Percentiles rank a stretch among this genome's conserved stretches.
Evolutionary conservation across 2,329 filamentous ascomycete genomes (phyloP).

Genomic region (Zarea fungicola): DNA sequence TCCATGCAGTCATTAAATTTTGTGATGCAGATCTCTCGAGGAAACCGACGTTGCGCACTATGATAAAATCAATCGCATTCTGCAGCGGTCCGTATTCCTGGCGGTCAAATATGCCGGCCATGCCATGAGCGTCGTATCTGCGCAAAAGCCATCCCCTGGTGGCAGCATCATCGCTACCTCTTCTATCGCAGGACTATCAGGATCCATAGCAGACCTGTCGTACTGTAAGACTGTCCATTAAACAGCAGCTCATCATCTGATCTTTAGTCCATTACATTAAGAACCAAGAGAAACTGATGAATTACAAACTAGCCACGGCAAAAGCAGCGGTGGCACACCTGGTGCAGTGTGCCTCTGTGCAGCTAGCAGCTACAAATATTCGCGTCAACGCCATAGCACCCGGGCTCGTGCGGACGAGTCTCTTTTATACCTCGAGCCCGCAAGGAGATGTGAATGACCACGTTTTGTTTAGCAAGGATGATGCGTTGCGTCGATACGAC

Average conservation of each 20-base stretch:
- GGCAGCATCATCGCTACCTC: conserved; percentile 17
- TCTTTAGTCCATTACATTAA: too few relatives aligned
- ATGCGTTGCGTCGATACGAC: too few relatives aligned
- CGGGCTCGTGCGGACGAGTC: conserved; percentile 12
- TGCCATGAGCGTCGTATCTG: conserved; percentile 14
- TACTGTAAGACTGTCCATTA: too few relatives aligned
- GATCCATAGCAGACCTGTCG: conserved; percentile 12
- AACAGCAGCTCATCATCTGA: too few relatives aligned
- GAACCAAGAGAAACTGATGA: too few relatives aligned
- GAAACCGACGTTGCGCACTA: not conserved
- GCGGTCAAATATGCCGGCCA: conserved; percentile 18
- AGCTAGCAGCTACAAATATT: conserved; percentile 13
- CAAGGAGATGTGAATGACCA: too few relatives aligned
- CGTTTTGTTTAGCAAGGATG: too few relatives aligned
- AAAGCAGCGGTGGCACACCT: not conserved
- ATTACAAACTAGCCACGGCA: too few relatives aligned
- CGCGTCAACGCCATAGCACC: conserved; percentile 17
- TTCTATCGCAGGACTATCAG: conserved; percentile 14
- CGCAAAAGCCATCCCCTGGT: conserved; percentile 9
- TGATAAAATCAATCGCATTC: conserved; percentile 9
- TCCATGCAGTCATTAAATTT: too few relatives aligned
- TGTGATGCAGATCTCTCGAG: not conserved
- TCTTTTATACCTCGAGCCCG: too few relatives aligned
- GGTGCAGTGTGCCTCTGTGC: conserved; percentile 5
- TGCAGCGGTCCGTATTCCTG: conserved; percentile 17